Percentiles rank a stretch among this genome's conserved stretches.
These are phyloP conservation scores for Trichoderma citrinoviride DNA, from an alignment of 2,329 filamentous ascomycete species.

Conservation along the genomic window DNA sequence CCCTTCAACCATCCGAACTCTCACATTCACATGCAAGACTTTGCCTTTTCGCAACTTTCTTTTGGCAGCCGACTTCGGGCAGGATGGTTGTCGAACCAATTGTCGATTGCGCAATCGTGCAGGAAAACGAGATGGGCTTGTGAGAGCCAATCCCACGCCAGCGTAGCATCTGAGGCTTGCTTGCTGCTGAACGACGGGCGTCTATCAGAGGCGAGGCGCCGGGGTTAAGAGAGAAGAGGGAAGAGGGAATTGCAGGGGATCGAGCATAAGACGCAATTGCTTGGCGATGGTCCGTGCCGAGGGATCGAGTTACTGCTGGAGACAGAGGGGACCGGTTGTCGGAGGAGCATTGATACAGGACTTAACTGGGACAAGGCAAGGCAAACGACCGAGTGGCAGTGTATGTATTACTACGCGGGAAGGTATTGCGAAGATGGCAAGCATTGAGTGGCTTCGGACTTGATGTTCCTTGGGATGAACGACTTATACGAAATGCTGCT, in stretches of 20 bases:
- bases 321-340: not conserved
- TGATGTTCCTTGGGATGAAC: not conserved
- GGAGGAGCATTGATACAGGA: not conserved
- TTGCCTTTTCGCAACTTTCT: not conserved
- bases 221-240: not conserved
- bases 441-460: not conserved
- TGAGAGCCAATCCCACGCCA: not conserved
- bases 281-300: constrained; percentile 8
- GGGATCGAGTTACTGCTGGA: not conserved
- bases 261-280: not conserved
- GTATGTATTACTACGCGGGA: too few relatives aligned
- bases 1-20: too few relatives aligned
- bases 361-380: too few relatives aligned
- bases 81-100: not conserved
- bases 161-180: constrained; percentile 1
- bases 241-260: not conserved
- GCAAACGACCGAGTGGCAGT: too few relatives aligned
- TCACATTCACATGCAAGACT: too few relatives aligned
- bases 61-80: not conserved
- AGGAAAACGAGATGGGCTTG: not conserved
- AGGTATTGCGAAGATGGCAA: too few relatives aligned
- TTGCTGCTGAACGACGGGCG: not conserved
- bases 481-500: too few relatives aligned
- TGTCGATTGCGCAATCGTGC: constrained; percentile 2
- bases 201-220: not conserved